Evolutionary conservation across 768 basidiomycete species (phyloP), one percentile per base, ranked within the genome.

Genomic region (Lentinula aciculospora): DNA sequence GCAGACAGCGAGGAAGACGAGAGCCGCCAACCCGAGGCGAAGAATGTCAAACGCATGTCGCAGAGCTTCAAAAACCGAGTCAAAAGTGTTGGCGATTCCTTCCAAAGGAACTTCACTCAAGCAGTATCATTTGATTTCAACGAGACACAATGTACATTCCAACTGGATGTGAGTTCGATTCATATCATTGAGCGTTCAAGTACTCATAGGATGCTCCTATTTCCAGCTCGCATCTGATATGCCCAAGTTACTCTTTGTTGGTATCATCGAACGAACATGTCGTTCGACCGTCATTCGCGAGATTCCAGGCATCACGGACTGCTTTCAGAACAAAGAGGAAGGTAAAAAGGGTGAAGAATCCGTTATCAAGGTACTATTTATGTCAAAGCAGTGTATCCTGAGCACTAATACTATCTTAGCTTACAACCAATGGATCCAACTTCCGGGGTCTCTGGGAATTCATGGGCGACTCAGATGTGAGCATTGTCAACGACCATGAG

Each of bases 401-500:
- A 34, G 54, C 29, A 53, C 54, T 47, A 19, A 40, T 56, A 19
- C 39, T 12, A 51, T 23, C 42, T 39, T 63, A 92, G 89, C 73
- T 92, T 60, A 83, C 86, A 59, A 86, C 96, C 2, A 98, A 98
- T 67, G 96, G 97, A 6, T 97, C 94, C 54, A 98, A 98, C 72
- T 81, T 98, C 61, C 77, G 77, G 45, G 94, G 93, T 8, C 81
- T 98, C 65, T 98, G 96, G 96, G 74, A 81, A 56, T 90, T 85
- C 64, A 75, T 82, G 29, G 76, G 77, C 25, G 75, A 76, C 36
- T 67, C 71, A 10, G 80, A 74, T 21, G 79, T 82, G 62, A 78
- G 73, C 48, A 83, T 85, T 56, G 74, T 97, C 60, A 86, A 94
- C 64, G 81, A 89, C 42, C 79, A 94, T 66, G 80, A 82, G 25